Base-by-base conservation (phyloP, 805 yeast species). In the Lachancea nothofagi region DNA sequence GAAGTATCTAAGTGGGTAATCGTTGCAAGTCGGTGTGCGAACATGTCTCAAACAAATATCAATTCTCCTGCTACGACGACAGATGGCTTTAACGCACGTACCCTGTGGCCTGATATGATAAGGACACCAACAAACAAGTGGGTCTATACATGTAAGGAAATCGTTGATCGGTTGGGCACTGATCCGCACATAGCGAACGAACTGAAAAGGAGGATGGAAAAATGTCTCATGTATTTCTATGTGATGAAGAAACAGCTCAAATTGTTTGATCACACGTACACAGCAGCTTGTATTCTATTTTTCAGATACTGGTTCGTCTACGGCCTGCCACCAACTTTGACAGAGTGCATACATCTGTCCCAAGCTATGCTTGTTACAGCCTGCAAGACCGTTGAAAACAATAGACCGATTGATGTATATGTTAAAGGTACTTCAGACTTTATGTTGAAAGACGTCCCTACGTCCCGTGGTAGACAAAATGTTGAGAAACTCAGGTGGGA, bases 401-500 rank as follows among this genome's bases (percentile, higher is more conserved):
- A 61, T 44, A 54, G 66, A 38, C 65, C 65, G 3, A 55, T 56
- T 1, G 62, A 59, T 31, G 58, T 55, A 6, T 62, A 58, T 41
- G 58, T 61, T 2, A 59, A 59, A 36, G 55, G 59, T 2, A 59
- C 65, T 1, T 48, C 59, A 29, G 59, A 59, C 22, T 53, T 52
- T 48, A 35, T 55, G 30, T 20, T 51, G 37, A 52, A 54, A 41
- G 50, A 48, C 29, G 33, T 47, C 21, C 40, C 36, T 6, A 30
- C 40, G 10, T 49, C 51, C 3, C 49, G 49, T 8, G 39, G 42
- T 34, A 51, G 49, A 36, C 48, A 46, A 18, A 58, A 61, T 33
- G 32, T 59, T 31, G 66, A 62, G 40, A 62, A 61, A 43, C 50
- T 61, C 35, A 60, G 59, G 40, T 62, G 66, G 66, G 62, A 57